Conservation (phyloP, 2,329 filamentous ascomycete genomes). For the Talaromyces sp. region DNA sequence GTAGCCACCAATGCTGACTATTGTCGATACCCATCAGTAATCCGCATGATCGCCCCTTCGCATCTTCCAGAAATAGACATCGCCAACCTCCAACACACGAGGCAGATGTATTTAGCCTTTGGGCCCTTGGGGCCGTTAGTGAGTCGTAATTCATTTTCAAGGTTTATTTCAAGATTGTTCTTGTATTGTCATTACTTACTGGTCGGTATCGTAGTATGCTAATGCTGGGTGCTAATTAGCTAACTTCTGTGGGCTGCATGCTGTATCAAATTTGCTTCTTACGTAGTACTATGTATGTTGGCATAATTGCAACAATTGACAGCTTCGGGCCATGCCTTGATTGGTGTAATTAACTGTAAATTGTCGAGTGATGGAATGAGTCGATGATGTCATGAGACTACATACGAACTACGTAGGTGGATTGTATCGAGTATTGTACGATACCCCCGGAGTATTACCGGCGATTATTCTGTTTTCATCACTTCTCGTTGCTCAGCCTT, state of each 20-base stretch:
- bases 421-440: background rate
- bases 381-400: background rate
- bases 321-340: background rate
- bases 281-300: background rate
- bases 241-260: background rate
- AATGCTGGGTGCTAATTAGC: background rate
- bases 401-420: background rate
- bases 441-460: background rate
- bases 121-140: background rate
- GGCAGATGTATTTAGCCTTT: background rate
- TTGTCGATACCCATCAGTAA: background rate
- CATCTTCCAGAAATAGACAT: constrained; percentile 1
- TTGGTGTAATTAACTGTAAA: background rate
- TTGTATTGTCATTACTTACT: background rate
- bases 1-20: background rate
- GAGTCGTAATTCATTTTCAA: background rate
- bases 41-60: background rate
- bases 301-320: background rate
- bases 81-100: background rate
- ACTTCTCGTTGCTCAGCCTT: background rate
- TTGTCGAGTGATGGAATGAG: background rate
- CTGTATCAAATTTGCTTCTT: background rate
- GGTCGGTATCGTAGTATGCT: background rate
- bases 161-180: background rate
- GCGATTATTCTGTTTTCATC: background rate